phyloP scores from a whole-genome alignment of 202 grass and related monocot species.

The Panicum hallii region DNA sequence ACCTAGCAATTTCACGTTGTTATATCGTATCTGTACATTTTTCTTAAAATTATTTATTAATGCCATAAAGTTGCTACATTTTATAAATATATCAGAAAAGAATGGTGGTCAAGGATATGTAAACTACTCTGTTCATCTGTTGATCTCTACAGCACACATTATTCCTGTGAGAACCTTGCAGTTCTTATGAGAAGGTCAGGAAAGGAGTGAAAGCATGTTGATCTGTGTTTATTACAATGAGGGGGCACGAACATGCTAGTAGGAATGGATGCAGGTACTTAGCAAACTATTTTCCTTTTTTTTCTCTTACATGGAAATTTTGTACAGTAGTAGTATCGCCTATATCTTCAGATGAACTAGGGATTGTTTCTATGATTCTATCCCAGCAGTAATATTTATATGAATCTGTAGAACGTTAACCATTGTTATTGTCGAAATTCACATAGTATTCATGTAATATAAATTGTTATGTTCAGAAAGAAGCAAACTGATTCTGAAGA shows the following conservation, averaged over 20 bases:
- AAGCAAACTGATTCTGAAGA: neutral
- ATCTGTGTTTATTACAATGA: neutral
- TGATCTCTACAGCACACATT: too few species aligned
- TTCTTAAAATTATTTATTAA: too few species aligned
- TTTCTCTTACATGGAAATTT: neutral
- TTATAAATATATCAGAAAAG: too few species aligned
- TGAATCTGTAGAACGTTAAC: conserved; percentile 7
- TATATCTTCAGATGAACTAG: conserved; percentile 8
- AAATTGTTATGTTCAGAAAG: conserved; percentile 14
- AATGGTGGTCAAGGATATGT: too few species aligned
- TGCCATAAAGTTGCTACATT: too few species aligned
- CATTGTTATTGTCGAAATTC: conserved; percentile 10
- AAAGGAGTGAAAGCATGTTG: conserved; percentile 13
- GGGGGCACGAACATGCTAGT: conserved; percentile 7
- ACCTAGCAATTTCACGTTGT: too few species aligned
- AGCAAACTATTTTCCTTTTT: neutral
- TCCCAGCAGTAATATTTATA: neutral
- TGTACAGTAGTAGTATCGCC: neutral
- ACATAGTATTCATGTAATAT: neutral
- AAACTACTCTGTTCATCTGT: too few species aligned
- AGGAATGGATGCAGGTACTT: neutral
- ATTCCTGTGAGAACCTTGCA: too few species aligned
- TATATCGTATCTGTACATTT: too few species aligned
- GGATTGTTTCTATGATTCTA: neutral
- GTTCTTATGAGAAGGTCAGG: neutral